Evolutionary conservation across 345 rosid genomes (phyloP).

Genomic region (Fremontodendron californicum): DNA sequence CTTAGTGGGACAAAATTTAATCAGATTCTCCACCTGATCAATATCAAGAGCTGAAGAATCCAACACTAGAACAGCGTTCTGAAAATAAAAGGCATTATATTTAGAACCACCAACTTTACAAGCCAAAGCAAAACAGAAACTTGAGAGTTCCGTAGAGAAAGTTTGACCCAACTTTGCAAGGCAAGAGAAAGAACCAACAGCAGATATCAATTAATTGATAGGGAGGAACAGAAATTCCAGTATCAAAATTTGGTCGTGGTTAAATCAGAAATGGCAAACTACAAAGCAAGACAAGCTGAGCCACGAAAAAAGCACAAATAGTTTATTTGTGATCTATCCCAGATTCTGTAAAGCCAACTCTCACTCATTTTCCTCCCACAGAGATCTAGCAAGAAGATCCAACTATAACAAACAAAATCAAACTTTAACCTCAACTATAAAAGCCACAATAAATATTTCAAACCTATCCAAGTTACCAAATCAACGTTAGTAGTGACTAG

Average conservation of each 20-base stretch:
- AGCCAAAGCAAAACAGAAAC: neutral
- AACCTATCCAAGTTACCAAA: neutral
- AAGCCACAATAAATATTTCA: neutral
- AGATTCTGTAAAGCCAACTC: neutral
- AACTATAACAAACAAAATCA: neutral
- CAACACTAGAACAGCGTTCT: slow-evolving; percentile 89
- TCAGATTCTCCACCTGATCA: slow-evolving; percentile 98
- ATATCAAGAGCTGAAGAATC: slow-evolving; percentile 83
- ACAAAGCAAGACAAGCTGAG: neutral
- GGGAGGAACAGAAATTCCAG: neutral
- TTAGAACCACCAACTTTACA: slow-evolving; percentile 10
- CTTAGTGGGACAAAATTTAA: slow-evolving; percentile 94
- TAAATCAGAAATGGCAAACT: neutral
- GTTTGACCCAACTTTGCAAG: neutral
- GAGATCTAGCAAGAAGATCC: neutral
- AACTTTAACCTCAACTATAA: slow-evolving; percentile 1
- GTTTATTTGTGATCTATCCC: neutral
- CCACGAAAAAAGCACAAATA: neutral
- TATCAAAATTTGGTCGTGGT: neutral
- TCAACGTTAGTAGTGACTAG: neutral
- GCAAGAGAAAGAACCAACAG: slow-evolving; percentile 4
- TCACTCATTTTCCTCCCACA: neutral
- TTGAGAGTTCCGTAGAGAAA: neutral
- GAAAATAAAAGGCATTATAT: slow-evolving; percentile 22
- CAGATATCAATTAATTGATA: neutral